Evolutionary conservation across 1,284 basidiomycete genomes (phyloP).

Genomic region (Ganoderma lucidum): DNA sequence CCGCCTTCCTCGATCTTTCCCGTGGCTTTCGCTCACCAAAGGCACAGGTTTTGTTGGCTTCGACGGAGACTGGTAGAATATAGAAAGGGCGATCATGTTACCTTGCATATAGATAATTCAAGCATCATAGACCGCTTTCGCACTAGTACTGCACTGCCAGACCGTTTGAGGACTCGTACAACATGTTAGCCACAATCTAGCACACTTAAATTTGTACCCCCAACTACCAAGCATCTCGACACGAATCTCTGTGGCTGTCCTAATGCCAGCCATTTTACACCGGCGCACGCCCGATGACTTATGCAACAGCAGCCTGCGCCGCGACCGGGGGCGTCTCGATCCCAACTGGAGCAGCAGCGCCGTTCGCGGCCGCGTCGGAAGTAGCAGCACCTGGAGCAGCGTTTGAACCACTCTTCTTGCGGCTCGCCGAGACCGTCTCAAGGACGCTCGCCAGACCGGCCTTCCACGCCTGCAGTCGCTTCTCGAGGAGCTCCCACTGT

Average conservation of each 20-base stretch:
- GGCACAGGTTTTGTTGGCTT: conserved; percentile 78
- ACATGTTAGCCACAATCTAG: conserved; percentile 27
- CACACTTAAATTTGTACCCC: conserved; percentile 23
- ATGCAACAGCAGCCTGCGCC: conserved; percentile 37
- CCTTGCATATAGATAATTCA: conserved; percentile 2
- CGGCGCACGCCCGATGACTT: not conserved
- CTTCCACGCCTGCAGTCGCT: conserved; percentile 85
- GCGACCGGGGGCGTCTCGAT: conserved; percentile 34
- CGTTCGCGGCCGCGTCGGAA: conserved; percentile 1
- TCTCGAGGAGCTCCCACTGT: conserved; percentile 88
- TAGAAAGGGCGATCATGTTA: not conserved
- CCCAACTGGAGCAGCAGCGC: conserved; percentile 19
- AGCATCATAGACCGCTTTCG: conserved; percentile 21
- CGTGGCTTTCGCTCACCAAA: not conserved
- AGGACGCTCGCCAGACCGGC: conserved; percentile 70
- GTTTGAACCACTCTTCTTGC: conserved; percentile 48
- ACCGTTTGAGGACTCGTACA: conserved; percentile 31
- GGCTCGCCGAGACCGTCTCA: conserved; percentile 71
- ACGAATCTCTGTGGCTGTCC: not conserved
- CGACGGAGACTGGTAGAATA: conserved; percentile 79
- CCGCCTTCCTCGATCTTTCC: not conserved
- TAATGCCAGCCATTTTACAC: not conserved
- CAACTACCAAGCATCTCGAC: conserved; percentile 5
- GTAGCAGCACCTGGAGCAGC: conserved; percentile 6
- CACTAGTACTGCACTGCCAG: conserved; percentile 25